Evolutionary conservation across 306 rosid species (phyloP), one percentile per base, ranked within the genome.

Genomic region (Quercus cerris): DNA sequence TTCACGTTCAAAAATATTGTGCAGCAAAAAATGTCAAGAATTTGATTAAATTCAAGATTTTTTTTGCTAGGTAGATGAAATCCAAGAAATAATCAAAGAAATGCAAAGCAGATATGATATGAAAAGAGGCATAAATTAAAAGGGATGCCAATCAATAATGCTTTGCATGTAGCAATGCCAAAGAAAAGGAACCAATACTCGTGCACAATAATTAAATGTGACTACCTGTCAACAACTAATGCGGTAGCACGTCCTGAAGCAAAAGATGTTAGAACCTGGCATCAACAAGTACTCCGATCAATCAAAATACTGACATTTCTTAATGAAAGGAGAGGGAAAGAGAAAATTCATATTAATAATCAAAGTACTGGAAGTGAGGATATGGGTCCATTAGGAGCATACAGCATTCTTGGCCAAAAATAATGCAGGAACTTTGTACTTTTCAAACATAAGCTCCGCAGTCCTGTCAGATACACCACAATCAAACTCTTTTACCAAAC

Each of bases 241-340:
- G 99, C 89, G 0, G 99, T 95, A 79, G 99, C 98, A 81, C 99
- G 99, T 52, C 99, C 99, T 75, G 99, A 93, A 61, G 99, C 99
- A 83, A 95, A 95, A 52, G 99, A 93, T 23, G 99, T 93, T 83
- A 95, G 90, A 87, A 95, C 98, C 98, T 95, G 86, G 80, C 56
- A 49, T 83, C 35, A 77, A 11, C 35, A 56, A 78, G 75, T 25
- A 69, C n/a, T 38, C 70, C 51, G 25, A 78, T 81, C 55, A 83
- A 73, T 61, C 57, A 49, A 56, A 31, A 55, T 22, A 73, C 35
- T 22, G 57, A 55, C 17, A 68, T 33, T 49, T 31, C 59, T 19
- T 20, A 18, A 57, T 31, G 11, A 70, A 72, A 61, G 23, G 20
- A 68, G 75, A 78, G 71, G 61, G 49, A 67, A 77, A 79, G 59